These are phyloP conservation scores for Sanghuangporus weigelae DNA, from an alignment of 1,284 basidiomycete genomes.

Conservation along the genomic window DNA sequence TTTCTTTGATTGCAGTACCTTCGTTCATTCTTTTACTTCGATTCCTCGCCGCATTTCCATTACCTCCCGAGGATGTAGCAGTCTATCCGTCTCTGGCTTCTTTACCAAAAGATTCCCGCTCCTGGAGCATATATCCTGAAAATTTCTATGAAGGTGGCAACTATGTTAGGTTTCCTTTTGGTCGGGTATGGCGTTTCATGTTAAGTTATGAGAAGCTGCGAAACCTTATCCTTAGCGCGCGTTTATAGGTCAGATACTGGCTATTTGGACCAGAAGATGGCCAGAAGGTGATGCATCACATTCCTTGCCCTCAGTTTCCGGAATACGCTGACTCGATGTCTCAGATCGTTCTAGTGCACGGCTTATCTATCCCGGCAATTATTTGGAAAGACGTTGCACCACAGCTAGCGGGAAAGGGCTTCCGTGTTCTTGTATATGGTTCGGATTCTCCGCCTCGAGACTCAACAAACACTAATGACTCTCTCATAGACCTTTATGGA, in stretches of 20 bases:
- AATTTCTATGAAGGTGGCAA: conserved; percentile 59
- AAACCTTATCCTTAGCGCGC: conserved; percentile 1
- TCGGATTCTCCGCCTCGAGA: conserved; percentile 11
- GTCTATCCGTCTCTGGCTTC: conserved; percentile 55
- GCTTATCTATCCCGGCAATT: conserved; percentile 69
- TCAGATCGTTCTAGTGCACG: conserved; percentile 72
- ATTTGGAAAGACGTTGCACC: conserved; percentile 72
- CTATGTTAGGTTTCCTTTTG: conserved; percentile 60
- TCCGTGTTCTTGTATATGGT: conserved; percentile 73
- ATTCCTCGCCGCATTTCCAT: conserved; percentile 58
- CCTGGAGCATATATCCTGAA: conserved; percentile 68
- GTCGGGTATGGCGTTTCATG: conserved; percentile 37
- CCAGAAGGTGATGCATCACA: conserved; percentile 43
- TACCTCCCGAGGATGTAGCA: conserved; percentile 41
- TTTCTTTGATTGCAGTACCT: conserved; percentile 53
- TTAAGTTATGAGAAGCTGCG: conserved; percentile 9
- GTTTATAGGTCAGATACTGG: conserved; percentile 64
- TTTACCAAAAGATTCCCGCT: conserved; percentile 44
- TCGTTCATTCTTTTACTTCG: conserved; percentile 54
- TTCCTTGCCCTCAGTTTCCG: background rate
- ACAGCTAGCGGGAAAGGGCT: conserved; percentile 54
- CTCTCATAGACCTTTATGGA: conserved; percentile 61
- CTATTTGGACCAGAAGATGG: conserved; percentile 65
- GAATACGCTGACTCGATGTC: background rate
- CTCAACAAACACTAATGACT: background rate